A percentile compares a stretch with the other conserved stretches of the same genome.
phyloP scores from a whole-genome alignment of 2,329 filamentous ascomycete genomes.

The Alternaria sp. region DNA sequence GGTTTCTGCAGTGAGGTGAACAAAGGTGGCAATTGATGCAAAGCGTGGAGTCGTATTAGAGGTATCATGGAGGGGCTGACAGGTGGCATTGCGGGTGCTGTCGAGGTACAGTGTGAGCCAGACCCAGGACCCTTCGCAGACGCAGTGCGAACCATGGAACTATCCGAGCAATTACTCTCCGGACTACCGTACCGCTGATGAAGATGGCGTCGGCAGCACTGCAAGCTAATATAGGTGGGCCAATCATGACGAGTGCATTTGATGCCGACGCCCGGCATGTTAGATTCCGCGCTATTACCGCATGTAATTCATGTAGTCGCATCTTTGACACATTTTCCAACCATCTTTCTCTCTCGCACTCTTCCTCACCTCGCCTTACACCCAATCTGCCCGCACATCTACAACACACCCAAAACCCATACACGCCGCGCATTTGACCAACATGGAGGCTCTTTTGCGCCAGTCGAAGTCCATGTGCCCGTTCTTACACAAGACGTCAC shows the following conservation, averaged over 20 bases:
- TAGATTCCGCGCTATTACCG: slow-evolving; percentile 29
- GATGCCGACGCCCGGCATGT: slow-evolving; percentile 30
- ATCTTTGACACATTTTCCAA: slow-evolving; percentile 20
- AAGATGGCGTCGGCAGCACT: slow-evolving; percentile 19
- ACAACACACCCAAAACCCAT: neutral
- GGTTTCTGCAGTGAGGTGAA: neutral
- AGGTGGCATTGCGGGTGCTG: neutral
- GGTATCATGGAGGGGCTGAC: neutral
- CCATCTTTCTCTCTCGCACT: slow-evolving; percentile 5
- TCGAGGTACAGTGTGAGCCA: neutral
- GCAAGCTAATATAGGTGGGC: slow-evolving; percentile 11
- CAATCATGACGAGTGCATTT: slow-evolving; percentile 35
- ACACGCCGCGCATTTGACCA: slow-evolving; percentile 26
- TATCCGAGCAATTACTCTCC: slow-evolving; percentile 17
- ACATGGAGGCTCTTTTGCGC: slow-evolving; percentile 92
- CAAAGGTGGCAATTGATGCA: neutral
- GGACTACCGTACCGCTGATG: slow-evolving; percentile 17
- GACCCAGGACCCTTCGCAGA: slow-evolving; percentile 10
- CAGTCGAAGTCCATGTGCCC: slow-evolving; percentile 97
- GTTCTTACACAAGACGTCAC: slow-evolving; percentile 93
- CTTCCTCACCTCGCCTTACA: neutral
- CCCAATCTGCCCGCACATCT: neutral
- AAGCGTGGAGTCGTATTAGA: neutral
- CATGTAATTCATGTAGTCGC: slow-evolving; percentile 9
- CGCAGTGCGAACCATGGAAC: slow-evolving; percentile 16